Evolutionary conservation across 2,329 filamentous ascomycete genomes (phyloP).

Genomic region (Xylariales sp.): DNA sequence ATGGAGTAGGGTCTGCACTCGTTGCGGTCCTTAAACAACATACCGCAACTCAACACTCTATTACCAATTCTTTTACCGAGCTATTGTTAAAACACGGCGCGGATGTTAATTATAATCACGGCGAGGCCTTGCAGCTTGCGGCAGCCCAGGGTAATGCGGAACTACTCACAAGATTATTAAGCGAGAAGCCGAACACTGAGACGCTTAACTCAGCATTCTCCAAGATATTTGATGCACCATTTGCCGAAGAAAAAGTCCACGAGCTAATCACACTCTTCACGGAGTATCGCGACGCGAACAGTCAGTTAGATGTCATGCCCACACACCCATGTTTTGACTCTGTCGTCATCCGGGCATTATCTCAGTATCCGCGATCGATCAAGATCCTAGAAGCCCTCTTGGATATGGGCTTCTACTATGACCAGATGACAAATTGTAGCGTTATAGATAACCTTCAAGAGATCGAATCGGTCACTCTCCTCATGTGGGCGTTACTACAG

Average conservation of each 20-base stretch:
- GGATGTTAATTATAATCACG: slow-evolving; percentile 63
- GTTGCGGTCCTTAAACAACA: slow-evolving; percentile 59
- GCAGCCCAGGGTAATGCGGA: slow-evolving; percentile 62
- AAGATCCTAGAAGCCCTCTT: slow-evolving; percentile 65
- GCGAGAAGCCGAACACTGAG: slow-evolving; percentile 60
- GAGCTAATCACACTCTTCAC: slow-evolving; percentile 64
- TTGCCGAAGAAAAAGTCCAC: slow-evolving; percentile 62
- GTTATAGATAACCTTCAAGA: slow-evolving; percentile 61
- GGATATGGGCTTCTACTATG: slow-evolving; percentile 69
- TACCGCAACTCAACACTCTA: slow-evolving; percentile 51
- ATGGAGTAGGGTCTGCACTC: slow-evolving; percentile 59
- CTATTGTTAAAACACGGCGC: slow-evolving; percentile 57
- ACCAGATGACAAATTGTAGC: slow-evolving; percentile 60
- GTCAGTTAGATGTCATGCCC: slow-evolving; percentile 63
- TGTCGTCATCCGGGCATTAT: slow-evolving; percentile 64
- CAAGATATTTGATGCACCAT: slow-evolving; percentile 63
- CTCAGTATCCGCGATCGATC: slow-evolving; percentile 65
- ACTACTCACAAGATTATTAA: slow-evolving; percentile 63
- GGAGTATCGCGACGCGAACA: slow-evolving; percentile 60
- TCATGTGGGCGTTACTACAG: slow-evolving; percentile 72
- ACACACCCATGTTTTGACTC: slow-evolving; percentile 57
- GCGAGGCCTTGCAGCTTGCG: slow-evolving; percentile 65
- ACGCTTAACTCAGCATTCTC: slow-evolving; percentile 66
- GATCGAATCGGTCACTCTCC: slow-evolving; percentile 65
- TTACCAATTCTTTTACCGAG: slow-evolving; percentile 61